Base-by-base conservation (phyloP, 306 rosid species). In the Astragalus membranaceus region DNA sequence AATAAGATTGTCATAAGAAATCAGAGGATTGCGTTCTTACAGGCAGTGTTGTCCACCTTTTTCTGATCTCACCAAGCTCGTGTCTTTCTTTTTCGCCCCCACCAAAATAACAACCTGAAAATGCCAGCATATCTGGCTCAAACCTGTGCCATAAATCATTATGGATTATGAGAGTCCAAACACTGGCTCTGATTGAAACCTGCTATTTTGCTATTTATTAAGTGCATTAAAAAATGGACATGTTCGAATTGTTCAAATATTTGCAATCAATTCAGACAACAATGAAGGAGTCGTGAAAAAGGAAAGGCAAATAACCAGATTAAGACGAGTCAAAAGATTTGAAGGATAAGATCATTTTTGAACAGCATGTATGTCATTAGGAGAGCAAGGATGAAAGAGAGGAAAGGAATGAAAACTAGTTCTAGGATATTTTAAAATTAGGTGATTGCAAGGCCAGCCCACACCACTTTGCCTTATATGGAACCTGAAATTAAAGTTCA, bases 121-220 rank as follows among this genome's bases (percentile, higher is more conserved):
- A 95, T 72, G 99, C 99, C 69, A 95, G 91, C 99, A 95, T 95
- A 82, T 95, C 99, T 57, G 97, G 91, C 85, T 95, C 99, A 86
- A 91, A 95, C 95, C 98, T 93, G 87, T 93, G 84, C 55, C 79
- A 80, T 52, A 36, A 73, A 69, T 67, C 49, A 88, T 72, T 26
- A 72, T 77, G 53, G 73, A 74, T 70, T 75, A 59, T 69, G 37
- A 83, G 82, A 76, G 48, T 51, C 67, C 29, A n/a, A 78, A 60
- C 44, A 66, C 58, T 41, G 11, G 44, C 16, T 58, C 64, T 26
- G 7, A 17, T 2, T 60, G 32, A 37, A 68, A 50, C 55, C 49
- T 57, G 35, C 43, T 10, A 56, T 23, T 26, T 64, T 54, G 69
- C 44, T 51, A 57, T 66, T 73, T 3, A 57, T 78, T 67, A 66